Conservation (phyloP, 257 asterid genomes). For the Ballota nigra region DNA sequence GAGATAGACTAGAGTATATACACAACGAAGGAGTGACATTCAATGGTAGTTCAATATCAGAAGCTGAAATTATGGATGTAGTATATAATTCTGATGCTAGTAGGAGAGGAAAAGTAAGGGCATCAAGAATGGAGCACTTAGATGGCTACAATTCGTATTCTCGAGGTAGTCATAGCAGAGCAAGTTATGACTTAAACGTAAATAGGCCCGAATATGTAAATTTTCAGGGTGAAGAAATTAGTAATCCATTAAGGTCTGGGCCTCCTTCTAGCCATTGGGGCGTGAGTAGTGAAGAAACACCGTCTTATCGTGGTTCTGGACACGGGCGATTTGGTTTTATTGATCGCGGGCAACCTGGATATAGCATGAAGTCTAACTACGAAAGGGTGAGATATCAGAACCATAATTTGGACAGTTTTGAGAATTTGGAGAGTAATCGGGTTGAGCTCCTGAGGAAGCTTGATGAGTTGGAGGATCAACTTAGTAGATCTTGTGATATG, state of each 20-base stretch:
- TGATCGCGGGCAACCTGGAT: conserved; percentile 54
- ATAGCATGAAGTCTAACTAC: conserved; percentile 39
- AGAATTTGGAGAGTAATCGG: conserved; percentile 61
- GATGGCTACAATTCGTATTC: conserved; percentile 33
- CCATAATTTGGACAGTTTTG: conserved; percentile 40
- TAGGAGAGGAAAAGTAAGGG: conserved; percentile 40
- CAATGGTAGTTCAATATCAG: conserved; percentile 28
- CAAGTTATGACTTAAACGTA: conserved; percentile 24
- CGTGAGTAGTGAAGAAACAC: conserved; percentile 24
- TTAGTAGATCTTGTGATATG: conserved; percentile 61
- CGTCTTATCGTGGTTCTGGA: conserved; percentile 16
- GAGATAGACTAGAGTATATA: conserved; percentile 21
- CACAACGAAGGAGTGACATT: conserved; percentile 27
- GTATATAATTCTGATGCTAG: conserved; percentile 27
- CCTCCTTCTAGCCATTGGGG: conserved; percentile 34
- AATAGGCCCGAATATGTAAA: conserved; percentile 33
- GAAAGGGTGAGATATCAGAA: conserved; percentile 36
- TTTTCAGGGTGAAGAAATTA: conserved; percentile 27
- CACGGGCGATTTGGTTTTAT: conserved; percentile 39
- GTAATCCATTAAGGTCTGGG: conserved; percentile 43
- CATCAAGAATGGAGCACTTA: conserved; percentile 26
- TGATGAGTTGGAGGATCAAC: conserved; percentile 71
- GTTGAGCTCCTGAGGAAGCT: conserved; percentile 76
- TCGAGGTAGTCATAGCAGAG: conserved; percentile 24
- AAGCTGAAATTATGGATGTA: conserved; percentile 37